These are phyloP conservation scores for Hypoxylon sp. DNA, from an alignment of 2,329 filamentous ascomycete genomes.

Conservation along the genomic window DNA sequence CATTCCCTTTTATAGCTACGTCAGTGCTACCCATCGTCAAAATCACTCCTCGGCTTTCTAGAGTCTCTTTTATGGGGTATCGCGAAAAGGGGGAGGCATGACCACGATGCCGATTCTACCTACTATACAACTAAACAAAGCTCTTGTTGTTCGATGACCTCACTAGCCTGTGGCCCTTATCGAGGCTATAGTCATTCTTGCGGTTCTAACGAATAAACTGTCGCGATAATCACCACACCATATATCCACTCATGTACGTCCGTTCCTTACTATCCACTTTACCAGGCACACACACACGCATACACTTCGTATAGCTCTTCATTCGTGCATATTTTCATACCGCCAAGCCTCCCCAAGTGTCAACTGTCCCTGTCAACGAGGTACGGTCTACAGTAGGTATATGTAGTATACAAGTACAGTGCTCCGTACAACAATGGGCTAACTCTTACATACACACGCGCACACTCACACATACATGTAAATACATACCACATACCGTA, in stretches of 20 bases:
- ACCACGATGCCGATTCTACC: conserved; percentile 19
- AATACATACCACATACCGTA: conserved; percentile 18
- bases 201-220: conserved; percentile 39
- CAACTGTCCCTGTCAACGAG: conserved; percentile 43
- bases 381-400: not conserved
- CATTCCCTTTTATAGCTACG: not conserved
- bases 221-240: conserved; percentile 40
- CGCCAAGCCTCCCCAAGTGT: conserved; percentile 43
- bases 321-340: conserved; percentile 44
- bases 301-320: conserved; percentile 47
- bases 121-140: conserved; percentile 13
- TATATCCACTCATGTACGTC: conserved; percentile 44
- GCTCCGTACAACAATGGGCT: conserved; percentile 19
- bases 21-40: conserved; percentile 13
- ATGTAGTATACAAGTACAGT: conserved; percentile 14
- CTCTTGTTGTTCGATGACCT: conserved; percentile 40
- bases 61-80: conserved; percentile 1
- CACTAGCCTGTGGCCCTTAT: conserved; percentile 40
- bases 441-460: conserved; percentile 15
- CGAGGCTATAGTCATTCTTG: conserved; percentile 32
- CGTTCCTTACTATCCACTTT: conserved; percentile 46
- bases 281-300: conserved; percentile 48
- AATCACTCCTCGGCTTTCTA: conserved; percentile 3
- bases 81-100: conserved; percentile 15
- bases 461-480: conserved; percentile 12